phyloP scores from a whole-genome alignment of 108 stramenopile genomes.

The Stephanodiscus minutulus region DNA sequence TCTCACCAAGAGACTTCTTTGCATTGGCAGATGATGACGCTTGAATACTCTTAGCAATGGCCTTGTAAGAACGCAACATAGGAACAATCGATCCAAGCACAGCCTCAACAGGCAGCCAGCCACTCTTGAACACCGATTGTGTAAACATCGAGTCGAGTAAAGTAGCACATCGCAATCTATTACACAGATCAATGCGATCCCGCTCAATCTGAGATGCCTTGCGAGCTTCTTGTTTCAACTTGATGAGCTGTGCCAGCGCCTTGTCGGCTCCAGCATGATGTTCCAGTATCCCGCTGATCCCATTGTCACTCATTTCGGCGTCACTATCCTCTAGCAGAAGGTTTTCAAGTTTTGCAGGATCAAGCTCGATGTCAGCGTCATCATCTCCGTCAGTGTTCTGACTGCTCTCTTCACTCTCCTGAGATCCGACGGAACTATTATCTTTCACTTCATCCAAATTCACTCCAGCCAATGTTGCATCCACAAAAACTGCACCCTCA shows the following conservation, averaged over 20 bases:
- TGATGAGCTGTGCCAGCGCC: constrained; percentile 82
- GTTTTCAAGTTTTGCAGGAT: constrained; percentile 61
- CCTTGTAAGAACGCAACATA: constrained; percentile 53
- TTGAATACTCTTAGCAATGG: constrained; percentile 47
- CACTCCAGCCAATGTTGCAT: constrained; percentile 34
- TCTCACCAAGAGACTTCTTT: constrained; percentile 50
- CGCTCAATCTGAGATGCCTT: constrained; percentile 76
- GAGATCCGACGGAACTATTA: constrained; percentile 15
- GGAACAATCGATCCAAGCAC: constrained; percentile 62
- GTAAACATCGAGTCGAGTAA: constrained; percentile 68
- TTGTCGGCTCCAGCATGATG: constrained; percentile 90
- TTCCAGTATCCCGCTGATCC: constrained; percentile 56
- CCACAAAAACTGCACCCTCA: constrained; percentile 32
- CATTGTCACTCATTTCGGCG: constrained; percentile 54
- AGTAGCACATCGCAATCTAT: constrained; percentile 72
- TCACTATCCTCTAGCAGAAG: constrained; percentile 83
- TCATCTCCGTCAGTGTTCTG: constrained; percentile 13
- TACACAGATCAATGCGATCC: constrained; percentile 68
- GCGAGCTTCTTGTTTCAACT: constrained; percentile 79
- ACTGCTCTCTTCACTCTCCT: constrained; percentile 17
- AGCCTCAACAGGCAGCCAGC: constrained; percentile 54
- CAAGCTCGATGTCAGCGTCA: constrained; percentile 69
- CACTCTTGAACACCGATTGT: constrained; percentile 48
- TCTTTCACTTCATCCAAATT: constrained; percentile 51
- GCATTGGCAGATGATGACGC: constrained; percentile 28